phyloP scores from a whole-genome alignment of 2,329 filamentous ascomycete genomes.

The Epichloe bromicola region DNA sequence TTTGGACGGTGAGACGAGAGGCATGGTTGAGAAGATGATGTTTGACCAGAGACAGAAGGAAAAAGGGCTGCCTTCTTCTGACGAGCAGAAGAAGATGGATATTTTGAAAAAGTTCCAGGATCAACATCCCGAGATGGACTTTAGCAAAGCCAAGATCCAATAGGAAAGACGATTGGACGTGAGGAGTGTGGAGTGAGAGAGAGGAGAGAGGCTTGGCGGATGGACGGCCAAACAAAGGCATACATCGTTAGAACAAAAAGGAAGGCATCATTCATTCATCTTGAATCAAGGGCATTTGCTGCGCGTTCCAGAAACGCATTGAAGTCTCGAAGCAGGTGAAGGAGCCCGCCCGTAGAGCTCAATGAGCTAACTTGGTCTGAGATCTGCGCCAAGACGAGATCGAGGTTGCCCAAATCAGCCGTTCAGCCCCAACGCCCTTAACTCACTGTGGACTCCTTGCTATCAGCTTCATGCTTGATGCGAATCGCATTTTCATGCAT shows the following conservation, averaged over 20 bases:
- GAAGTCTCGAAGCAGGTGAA: slow-evolving; percentile 46
- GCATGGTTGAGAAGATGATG: slow-evolving; percentile 99
- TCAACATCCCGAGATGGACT: slow-evolving; percentile 63
- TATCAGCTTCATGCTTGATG: no score
- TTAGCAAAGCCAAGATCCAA: slow-evolving; percentile 55
- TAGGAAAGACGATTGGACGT: slow-evolving; percentile 19
- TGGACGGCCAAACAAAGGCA: not conserved
- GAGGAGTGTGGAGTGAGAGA: not conserved
- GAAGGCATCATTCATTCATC: slow-evolving; percentile 13
- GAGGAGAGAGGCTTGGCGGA: not conserved
- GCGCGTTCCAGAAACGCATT: slow-evolving; percentile 51
- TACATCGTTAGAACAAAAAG: not conserved
- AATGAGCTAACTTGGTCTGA: slow-evolving; percentile 38
- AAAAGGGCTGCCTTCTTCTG: slow-evolving; percentile 68
- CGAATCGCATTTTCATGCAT: no score
- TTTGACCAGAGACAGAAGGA: slow-evolving; percentile 97
- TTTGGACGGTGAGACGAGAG: slow-evolving; percentile 83
- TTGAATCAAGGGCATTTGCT: slow-evolving; percentile 40
- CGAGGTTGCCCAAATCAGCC: slow-evolving; percentile 42
- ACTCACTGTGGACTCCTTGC: no score
- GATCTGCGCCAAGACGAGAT: slow-evolving; percentile 42
- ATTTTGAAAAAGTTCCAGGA: slow-evolving; percentile 86
- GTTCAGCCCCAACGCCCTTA: no score
- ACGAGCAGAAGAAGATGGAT: slow-evolving; percentile 91
- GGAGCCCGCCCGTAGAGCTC: slow-evolving; percentile 35